These are phyloP conservation scores for Talinum fruticosum DNA, from an alignment of 148 eudicot species.

Conservation along the genomic window DNA sequence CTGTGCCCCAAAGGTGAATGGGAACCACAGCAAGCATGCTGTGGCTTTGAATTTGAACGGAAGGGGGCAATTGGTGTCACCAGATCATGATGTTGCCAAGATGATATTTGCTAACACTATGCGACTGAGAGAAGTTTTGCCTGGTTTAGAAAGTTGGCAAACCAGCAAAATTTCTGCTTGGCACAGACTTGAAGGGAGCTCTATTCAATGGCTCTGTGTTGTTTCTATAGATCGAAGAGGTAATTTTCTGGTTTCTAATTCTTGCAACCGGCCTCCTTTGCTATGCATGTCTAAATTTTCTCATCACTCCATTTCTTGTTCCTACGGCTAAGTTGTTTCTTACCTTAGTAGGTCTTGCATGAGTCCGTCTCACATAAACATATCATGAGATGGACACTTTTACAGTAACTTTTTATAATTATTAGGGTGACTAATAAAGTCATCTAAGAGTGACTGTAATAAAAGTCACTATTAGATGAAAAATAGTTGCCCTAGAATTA, in stretches of 20 bases:
- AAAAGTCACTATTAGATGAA: no score
- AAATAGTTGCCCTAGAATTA: no score
- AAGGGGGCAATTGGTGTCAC: constrained; percentile 46
- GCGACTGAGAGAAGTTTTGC: constrained; percentile 63
- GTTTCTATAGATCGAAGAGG: constrained; percentile 81
- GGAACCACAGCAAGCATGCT: constrained; percentile 66
- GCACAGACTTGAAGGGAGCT: constrained; percentile 80
- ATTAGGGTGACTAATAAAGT: no score
- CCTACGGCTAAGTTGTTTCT: not conserved
- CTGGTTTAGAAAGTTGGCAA: constrained; percentile 83
- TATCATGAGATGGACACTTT: no score
- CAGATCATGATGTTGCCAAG: constrained; percentile 69
- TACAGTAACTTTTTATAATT: no score
- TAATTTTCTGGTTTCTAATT: constrained; percentile 24
- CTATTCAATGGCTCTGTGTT: constrained; percentile 80
- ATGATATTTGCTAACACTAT: constrained; percentile 60
- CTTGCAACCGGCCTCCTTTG: not conserved
- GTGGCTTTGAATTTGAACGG: constrained; percentile 50
- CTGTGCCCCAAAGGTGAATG: constrained; percentile 66
- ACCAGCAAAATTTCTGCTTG: constrained; percentile 77
- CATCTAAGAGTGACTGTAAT: no score
- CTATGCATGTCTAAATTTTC: not conserved
- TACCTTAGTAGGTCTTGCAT: no score
- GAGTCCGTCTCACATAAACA: not conserved
- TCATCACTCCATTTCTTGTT: not conserved